These are phyloP conservation scores for Ascochyta lentis DNA, from an alignment of 2,329 filamentous ascomycete genomes.

Conservation along the genomic window DNA sequence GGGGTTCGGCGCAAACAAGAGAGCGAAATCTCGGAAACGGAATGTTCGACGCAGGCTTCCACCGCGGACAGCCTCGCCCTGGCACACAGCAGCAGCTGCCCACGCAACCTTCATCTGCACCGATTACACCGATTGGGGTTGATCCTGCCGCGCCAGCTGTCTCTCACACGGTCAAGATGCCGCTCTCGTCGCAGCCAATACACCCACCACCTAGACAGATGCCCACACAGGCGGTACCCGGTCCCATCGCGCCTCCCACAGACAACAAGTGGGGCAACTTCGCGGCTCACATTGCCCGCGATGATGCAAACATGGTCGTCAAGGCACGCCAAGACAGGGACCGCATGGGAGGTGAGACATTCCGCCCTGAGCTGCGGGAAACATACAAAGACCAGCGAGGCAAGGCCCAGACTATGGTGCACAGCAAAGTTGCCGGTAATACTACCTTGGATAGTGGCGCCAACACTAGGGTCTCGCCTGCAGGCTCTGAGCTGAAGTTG, in stretches of 20 bases:
- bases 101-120: conserved; percentile 31
- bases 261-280: conserved; percentile 45
- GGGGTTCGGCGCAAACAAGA: conserved; percentile 72
- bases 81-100: conserved; percentile 34
- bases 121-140: conserved; percentile 34
- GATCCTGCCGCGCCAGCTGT: conserved; percentile 23
- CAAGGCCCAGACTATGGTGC: conserved; percentile 39
- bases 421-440: conserved; percentile 33
- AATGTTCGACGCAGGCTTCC: conserved; percentile 72
- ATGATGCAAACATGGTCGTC: conserved; percentile 33
- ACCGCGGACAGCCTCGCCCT: conserved; percentile 55
- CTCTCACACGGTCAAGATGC: conserved; percentile 25
- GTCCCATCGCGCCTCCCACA: conserved; percentile 40
- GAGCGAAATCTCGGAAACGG: conserved; percentile 78
- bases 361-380: conserved; percentile 44
- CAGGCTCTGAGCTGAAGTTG: conserved; percentile 25
- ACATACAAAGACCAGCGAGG: conserved; percentile 41
- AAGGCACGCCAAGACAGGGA: conserved; percentile 41
- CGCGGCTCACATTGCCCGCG: conserved; percentile 36
- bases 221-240: conserved; percentile 24
- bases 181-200: conserved; percentile 16
- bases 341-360: conserved; percentile 34
- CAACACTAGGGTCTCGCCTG: conserved; percentile 22
- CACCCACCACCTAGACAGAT: conserved; percentile 22
- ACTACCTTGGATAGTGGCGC: conserved; percentile 15